Conservation (phyloP, 2,329 filamentous ascomycete genomes). For the Arthrobotrys conoides region DNA sequence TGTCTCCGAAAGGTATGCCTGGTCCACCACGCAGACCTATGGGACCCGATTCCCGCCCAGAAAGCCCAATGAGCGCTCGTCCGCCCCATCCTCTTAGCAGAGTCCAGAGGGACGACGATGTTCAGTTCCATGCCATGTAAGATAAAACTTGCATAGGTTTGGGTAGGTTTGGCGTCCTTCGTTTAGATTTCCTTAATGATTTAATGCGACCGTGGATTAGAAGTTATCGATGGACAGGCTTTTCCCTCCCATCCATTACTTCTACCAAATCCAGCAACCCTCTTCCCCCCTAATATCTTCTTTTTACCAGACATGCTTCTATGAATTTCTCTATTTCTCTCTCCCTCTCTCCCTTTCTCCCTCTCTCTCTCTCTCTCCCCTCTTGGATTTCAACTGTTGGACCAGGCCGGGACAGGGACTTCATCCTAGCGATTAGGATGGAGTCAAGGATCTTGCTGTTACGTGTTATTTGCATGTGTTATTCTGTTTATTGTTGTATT, state of each 20-base stretch:
- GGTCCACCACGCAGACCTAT: conserved; percentile 53
- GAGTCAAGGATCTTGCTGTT: conserved; percentile 34
- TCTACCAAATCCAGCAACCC: conserved; percentile 9
- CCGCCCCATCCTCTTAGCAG: conserved; percentile 54
- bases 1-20: conserved; percentile 60
- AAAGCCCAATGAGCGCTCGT: conserved; percentile 54
- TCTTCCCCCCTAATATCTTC: conserved; percentile 5
- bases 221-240: conserved; percentile 28
- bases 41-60: conserved; percentile 50
- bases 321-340: conserved; percentile 30
- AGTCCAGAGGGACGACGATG: conserved; percentile 53
- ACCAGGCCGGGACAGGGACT: background rate
- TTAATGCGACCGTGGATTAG: conserved; percentile 35
- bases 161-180: conserved; percentile 38
- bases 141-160: conserved; percentile 3
- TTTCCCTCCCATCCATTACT: background rate
- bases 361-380: conserved; percentile 14
- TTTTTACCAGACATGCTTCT: conserved; percentile 34
- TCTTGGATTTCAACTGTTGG: conserved; percentile 39
- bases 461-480: conserved; percentile 23
- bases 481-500: conserved; percentile 27
- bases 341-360: conserved; percentile 9
- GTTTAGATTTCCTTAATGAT: conserved; percentile 44
- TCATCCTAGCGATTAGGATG: conserved; percentile 41
- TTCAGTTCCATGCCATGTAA: conserved; percentile 60